Conservation (phyloP, 1,284 basidiomycete genomes). For the Polyporus tsugae region DNA sequence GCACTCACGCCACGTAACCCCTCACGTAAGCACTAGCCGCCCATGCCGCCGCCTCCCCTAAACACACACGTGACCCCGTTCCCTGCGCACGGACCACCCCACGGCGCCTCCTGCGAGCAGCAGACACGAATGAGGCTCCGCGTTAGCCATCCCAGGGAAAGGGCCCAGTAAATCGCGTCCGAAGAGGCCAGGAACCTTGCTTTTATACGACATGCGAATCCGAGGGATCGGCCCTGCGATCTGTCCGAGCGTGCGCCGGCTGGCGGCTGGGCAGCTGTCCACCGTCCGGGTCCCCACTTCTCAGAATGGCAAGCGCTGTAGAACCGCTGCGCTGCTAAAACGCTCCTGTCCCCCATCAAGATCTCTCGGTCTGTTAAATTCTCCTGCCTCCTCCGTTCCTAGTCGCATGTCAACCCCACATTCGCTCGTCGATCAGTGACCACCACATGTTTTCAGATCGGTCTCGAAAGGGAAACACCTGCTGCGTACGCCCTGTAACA, state of each 20-base stretch:
- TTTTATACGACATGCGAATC: conserved; percentile 1
- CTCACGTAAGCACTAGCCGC: conserved; percentile 26
- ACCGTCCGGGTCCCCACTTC: background rate
- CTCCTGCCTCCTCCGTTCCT: background rate
- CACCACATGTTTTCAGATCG: background rate
- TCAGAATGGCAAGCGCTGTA: background rate
- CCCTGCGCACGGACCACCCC: conserved; percentile 21
- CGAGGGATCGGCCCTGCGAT: background rate
- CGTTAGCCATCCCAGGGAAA: background rate
- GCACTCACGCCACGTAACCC: conserved; percentile 24
- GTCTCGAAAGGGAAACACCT: background rate
- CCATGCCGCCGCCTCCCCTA: conserved; percentile 22
- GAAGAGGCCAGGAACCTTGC: conserved; percentile 1
- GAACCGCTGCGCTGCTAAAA: conserved; percentile 2
- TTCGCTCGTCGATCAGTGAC: background rate
- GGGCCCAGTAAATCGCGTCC: background rate
- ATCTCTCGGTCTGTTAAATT: background rate
- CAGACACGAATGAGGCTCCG: background rate
- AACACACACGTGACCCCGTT: conserved; percentile 10
- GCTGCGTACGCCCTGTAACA: background rate
- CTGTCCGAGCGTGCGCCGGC: background rate
- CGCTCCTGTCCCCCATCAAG: conserved; percentile 4
- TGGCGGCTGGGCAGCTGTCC: conserved; percentile 1
- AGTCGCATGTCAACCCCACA: background rate
- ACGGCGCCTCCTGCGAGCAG: background rate